These are phyloP conservation scores for Limonomyces culmigenus DNA, from an alignment of 1,284 basidiomycete species.

Conservation along the genomic window DNA sequence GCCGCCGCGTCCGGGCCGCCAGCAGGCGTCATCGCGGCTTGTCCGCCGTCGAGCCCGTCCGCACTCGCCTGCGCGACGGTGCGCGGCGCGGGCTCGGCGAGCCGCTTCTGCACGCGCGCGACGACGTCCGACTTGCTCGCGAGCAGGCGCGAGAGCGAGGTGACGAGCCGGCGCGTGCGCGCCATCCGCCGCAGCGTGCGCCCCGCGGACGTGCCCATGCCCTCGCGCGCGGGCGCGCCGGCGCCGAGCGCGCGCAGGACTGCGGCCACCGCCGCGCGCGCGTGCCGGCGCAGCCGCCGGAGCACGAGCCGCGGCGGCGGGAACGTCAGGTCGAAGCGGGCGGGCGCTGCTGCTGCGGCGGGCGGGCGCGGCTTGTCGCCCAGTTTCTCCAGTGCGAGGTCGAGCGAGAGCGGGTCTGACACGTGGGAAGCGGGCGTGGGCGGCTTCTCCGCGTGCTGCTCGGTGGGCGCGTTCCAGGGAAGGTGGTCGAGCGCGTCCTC, in stretches of 20 bases:
- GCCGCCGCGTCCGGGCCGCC: background rate
- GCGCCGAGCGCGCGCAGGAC: background rate
- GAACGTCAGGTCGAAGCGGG: slow-evolving; percentile 10
- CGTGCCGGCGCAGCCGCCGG: slow-evolving; percentile 8
- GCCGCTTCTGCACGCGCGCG: slow-evolving; percentile 63
- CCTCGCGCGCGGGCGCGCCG: background rate
- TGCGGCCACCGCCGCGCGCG: slow-evolving; percentile 7
- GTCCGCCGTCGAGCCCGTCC: slow-evolving; percentile 8
- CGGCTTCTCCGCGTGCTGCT: background rate
- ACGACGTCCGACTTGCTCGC: slow-evolving; percentile 76
- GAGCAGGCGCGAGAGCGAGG: slow-evolving; percentile 64
- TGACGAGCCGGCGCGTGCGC: slow-evolving; percentile 66
- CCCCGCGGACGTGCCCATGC: slow-evolving; percentile 15
- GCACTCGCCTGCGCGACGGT: slow-evolving; percentile 18
- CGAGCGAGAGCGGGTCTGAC: background rate
- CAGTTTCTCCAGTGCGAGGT: too few relatives aligned
- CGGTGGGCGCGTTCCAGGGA: background rate
- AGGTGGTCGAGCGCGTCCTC: background rate
- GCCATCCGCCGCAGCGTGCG: slow-evolving; percentile 58
- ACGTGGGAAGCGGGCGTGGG: too few relatives aligned
- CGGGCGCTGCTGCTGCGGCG: slow-evolving; percentile 1
- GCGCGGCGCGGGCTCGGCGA: slow-evolving; percentile 22
- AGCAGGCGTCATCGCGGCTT: background rate
- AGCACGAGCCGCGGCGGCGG: slow-evolving; percentile 7
- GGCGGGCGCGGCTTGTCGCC: too few relatives aligned